Evolutionary conservation across 805 yeast species (phyloP), one percentile per base, ranked within the genome.

Genomic region (Lachancea sp.): DNA sequence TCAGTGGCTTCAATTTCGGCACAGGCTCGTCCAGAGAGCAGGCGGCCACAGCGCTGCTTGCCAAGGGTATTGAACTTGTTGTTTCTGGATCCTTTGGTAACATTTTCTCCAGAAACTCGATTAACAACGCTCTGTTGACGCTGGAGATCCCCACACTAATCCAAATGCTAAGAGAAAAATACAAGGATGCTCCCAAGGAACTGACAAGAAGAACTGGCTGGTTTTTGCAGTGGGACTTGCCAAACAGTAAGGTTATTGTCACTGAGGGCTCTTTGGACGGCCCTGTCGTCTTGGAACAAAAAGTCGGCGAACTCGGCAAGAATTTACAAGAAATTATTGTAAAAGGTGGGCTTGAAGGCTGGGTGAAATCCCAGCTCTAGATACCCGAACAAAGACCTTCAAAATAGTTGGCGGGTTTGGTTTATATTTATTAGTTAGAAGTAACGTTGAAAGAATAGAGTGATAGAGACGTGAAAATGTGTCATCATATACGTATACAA

Each of bases 11-110:
- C 74, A 93, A 93, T 65, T 93, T 93, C 63, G 99, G 99, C 56
- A 93, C 99, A 10, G 99, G 99, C 38, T 90, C 97, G 8, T 88
- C 96, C 20, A 81, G 99, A 70, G 99, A 93, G 66, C 99, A 93
- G 71, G 99, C 99, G 3, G 99, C 99, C 29, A 93, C 99, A n/a
- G 90, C 95, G 18, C 84, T 93, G 48, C 74, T 93, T 53, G 98
- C 99, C 35, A 79, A 95, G 59, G 98, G 89, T 53, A 88, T 93
- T 76, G 79, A 81, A 55, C 72, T 93, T 54, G 95, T 93, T 18
- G 96, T 95, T 48, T 85, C 96, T 12, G 99, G 99, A 29, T 91
- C 98, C 1, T 93, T 93, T 62, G 96, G 97, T 59, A 95, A 93
- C 72, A 93, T 91, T 57, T 93, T 93, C 70, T 83, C 90, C 46